phyloP scores from a whole-genome alignment of 2,329 filamentous ascomycete species.

The Colletotrichum orbiculare region DNA sequence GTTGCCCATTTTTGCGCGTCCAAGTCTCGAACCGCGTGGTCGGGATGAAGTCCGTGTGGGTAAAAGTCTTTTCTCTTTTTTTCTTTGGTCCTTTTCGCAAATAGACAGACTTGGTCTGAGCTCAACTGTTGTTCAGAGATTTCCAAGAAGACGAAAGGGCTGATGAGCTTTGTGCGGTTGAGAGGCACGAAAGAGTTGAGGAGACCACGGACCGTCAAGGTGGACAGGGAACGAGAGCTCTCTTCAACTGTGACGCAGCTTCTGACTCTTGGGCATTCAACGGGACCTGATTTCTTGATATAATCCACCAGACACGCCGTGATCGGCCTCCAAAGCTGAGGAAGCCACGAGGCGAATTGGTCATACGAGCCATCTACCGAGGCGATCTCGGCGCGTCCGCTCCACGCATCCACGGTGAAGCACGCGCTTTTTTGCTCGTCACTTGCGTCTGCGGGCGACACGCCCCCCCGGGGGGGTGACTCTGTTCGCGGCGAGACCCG shows the following conservation, averaged over 20 bases:
- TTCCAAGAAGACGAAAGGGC: too few relatives aligned
- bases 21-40: too few relatives aligned
- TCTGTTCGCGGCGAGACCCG: background rate
- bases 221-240: background rate
- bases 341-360: slow-evolving; percentile 22
- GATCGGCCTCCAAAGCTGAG: slow-evolving; percentile 30
- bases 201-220: background rate
- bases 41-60: too few relatives aligned
- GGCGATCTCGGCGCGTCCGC: slow-evolving; percentile 34
- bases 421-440: background rate
- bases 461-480: background rate
- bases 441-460: background rate
- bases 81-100: too few relatives aligned
- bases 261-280: background rate
- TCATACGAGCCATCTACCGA: slow-evolving; percentile 30
- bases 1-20: slow-evolving; percentile 19
- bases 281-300: slow-evolving; percentile 22
- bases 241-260: too few relatives aligned
- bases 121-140: too few relatives aligned
- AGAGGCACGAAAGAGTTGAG: too few relatives aligned
- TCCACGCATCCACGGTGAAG: background rate
- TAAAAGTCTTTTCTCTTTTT: too few relatives aligned
- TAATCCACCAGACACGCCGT: slow-evolving; percentile 31
- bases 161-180: too few relatives aligned
- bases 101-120: too few relatives aligned